These are phyloP conservation scores for Kitagawia praeruptora DNA, from an alignment of 129 eudicot species.

Conservation along the genomic window DNA sequence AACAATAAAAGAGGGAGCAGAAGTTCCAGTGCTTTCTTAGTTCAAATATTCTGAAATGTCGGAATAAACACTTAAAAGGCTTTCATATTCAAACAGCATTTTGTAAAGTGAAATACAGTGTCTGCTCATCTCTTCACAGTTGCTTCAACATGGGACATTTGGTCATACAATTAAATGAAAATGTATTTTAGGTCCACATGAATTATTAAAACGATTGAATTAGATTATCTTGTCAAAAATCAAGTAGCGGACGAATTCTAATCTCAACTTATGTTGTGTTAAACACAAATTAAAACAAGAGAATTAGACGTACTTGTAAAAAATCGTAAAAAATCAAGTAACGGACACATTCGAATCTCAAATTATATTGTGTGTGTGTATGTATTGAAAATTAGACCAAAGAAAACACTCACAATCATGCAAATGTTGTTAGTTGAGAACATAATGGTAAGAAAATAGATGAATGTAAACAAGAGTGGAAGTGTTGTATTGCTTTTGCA, in stretches of 20 bases:
- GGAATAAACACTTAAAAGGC: neutral
- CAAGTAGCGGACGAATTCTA: too few species aligned
- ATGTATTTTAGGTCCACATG: neutral
- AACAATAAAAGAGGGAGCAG: neutral
- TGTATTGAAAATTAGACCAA: too few species aligned
- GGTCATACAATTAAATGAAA: neutral
- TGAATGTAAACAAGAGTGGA: neutral
- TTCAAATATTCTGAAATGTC: neutral
- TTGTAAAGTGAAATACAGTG: neutral
- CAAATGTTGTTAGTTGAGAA: neutral
- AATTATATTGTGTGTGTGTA: too few species aligned
- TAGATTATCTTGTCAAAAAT: too few species aligned
- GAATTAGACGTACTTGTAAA: neutral
- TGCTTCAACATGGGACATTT: neutral
- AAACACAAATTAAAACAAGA: neutral
- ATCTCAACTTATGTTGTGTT: too few species aligned
- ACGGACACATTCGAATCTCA: too few species aligned
- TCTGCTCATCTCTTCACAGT: neutral
- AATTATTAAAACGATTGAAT: too few species aligned
- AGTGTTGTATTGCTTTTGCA: neutral
- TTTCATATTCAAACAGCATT: neutral
- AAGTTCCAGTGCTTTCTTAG: neutral
- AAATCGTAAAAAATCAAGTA: too few species aligned
- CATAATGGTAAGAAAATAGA: neutral
- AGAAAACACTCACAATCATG: neutral